phyloP scores from a whole-genome alignment of 2,329 filamentous ascomycete species.

The Decorospora gaudefroyi region DNA sequence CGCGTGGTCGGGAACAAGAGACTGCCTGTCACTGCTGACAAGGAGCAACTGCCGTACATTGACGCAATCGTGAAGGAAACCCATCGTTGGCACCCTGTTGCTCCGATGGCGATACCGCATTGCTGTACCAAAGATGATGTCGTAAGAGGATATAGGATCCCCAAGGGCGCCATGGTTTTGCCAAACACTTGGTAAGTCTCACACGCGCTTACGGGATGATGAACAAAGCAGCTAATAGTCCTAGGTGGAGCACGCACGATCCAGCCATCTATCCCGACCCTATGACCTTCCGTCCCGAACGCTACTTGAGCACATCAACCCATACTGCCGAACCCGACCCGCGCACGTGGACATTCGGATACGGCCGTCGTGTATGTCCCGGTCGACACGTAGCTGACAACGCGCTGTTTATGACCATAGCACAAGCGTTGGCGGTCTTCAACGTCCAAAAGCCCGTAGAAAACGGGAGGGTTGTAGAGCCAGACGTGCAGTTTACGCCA shows the following conservation, averaged over 20 bases:
- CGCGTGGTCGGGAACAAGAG: background rate
- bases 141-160: slow-evolving; percentile 49
- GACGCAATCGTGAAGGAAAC: slow-evolving; percentile 48
- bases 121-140: slow-evolving; percentile 42
- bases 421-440: slow-evolving; percentile 56
- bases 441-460: slow-evolving; percentile 48
- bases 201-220: background rate
- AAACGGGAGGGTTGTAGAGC: slow-evolving; percentile 48
- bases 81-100: slow-evolving; percentile 50
- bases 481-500: slow-evolving; percentile 43
- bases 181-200: slow-evolving; percentile 48
- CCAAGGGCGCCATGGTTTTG: slow-evolving; percentile 48
- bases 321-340: slow-evolving; percentile 50
- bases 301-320: slow-evolving; percentile 46
- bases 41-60: background rate
- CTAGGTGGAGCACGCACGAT: slow-evolving; percentile 52
- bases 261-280: slow-evolving; percentile 47
- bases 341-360: slow-evolving; percentile 46
- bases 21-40: background rate
- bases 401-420: slow-evolving; percentile 50
- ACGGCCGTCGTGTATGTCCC: slow-evolving; percentile 52
- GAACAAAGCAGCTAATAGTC: background rate
- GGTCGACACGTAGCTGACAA: slow-evolving; percentile 51
- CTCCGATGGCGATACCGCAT: slow-evolving; percentile 43
- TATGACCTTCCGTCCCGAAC: slow-evolving; percentile 52